Percentiles rank a stretch among this genome's conserved stretches.
Evolutionary conservation across 2,329 filamentous ascomycete genomes (phyloP).

Genomic region (Fulvia fulva): DNA sequence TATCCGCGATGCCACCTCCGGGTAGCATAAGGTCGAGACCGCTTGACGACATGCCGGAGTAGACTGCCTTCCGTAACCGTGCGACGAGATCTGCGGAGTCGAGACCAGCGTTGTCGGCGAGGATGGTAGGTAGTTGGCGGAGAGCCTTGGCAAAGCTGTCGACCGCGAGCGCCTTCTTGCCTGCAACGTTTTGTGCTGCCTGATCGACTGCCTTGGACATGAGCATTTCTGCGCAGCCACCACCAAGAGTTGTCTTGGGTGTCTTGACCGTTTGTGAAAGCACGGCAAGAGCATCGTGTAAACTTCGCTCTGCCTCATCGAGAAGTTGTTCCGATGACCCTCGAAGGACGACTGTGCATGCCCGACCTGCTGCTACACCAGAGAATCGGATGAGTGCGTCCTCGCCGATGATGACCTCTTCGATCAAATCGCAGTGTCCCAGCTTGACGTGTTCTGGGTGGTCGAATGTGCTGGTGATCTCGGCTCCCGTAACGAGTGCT

Average conservation of each 20-base stretch:
- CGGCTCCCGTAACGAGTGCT: constrained; percentile 90
- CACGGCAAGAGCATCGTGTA: constrained; percentile 94
- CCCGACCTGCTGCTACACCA: constrained; percentile 85
- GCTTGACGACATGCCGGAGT: constrained; percentile 88
- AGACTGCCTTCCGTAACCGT: constrained; percentile 86
- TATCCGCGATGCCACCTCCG: constrained; percentile 88
- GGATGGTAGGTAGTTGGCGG: constrained; percentile 89
- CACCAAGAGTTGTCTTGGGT: constrained; percentile 88
- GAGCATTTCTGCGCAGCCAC: constrained; percentile 95
- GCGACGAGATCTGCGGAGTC: constrained; percentile 93
- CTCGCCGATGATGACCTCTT: constrained; percentile 97
- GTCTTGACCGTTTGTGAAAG: constrained; percentile 95
- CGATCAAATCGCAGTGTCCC: constrained; percentile 89
- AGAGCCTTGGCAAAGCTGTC: constrained; percentile 84
- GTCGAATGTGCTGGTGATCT: constrained; percentile 97
- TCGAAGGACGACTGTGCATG: constrained; percentile 93
- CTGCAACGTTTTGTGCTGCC: constrained; percentile 86
- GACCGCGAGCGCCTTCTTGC: constrained; percentile 94
- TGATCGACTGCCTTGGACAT: constrained; percentile 98
- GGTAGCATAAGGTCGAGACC: constrained; percentile 85
- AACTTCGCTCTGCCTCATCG: constrained; percentile 90
- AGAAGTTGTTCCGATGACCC: constrained; percentile 95
- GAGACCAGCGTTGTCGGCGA: constrained; percentile 94
- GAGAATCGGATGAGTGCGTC: constrained; percentile 97
- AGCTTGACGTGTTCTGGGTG: constrained; percentile 97